phyloP scores from a whole-genome alignment of 116 monocot genomes.

The Papilionanthe hybrid region DNA sequence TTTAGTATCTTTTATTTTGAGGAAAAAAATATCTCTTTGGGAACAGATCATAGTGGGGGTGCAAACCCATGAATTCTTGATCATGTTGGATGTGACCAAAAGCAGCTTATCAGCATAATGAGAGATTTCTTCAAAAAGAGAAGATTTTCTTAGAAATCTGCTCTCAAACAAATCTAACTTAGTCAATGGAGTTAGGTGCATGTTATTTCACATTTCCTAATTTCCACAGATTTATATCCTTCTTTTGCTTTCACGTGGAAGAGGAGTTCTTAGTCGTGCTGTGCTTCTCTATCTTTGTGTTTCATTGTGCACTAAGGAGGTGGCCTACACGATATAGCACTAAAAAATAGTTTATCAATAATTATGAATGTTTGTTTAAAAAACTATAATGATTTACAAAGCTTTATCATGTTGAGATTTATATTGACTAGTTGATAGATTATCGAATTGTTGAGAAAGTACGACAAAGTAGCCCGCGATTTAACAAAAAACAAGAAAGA shows the following conservation, averaged over 20 bases:
- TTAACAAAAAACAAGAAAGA: no score
- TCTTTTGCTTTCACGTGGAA: background rate
- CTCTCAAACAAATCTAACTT: background rate
- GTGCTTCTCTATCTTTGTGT: background rate
- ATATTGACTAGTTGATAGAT: no score
- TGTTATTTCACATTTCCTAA: background rate
- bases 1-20: background rate
- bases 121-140: background rate
- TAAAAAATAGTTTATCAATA: no score
- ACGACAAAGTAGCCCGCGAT: no score
- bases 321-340: no score
- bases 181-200: background rate
- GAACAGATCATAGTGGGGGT: background rate
- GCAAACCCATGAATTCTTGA: background rate
- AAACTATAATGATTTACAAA: no score
- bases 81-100: background rate
- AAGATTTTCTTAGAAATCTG: no score
- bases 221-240: background rate
- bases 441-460: no score
- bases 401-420: no score
- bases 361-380: no score
- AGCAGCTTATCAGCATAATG: background rate
- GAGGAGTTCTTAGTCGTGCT: background rate
- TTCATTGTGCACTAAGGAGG: background rate
- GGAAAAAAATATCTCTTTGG: background rate